Base-by-base conservation (phyloP, 2,329 filamentous ascomycete species). In the Cercospora janseana region DNA sequence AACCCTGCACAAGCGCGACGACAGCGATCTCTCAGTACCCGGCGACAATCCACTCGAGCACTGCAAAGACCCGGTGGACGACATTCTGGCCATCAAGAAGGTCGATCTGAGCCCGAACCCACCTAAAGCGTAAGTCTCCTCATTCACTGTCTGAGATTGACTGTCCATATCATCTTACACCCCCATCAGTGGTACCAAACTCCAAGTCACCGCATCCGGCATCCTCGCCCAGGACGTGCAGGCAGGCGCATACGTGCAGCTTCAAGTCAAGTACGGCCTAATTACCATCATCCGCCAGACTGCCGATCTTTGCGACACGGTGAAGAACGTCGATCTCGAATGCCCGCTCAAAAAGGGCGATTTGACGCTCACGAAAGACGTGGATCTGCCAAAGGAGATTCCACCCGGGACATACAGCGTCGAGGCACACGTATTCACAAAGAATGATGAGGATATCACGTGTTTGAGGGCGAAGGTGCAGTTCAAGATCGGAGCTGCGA, bases 361-460 rank as follows among this genome's bases (percentile, higher is more conserved):
- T 16, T 76, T 90, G 66, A 61, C 57, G 13, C 74, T 98, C 60
- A 81, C 75, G 60, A 97, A 97, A 78, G 77, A 83, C 15, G 88
- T 97, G 48, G 82, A 92, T 28, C 77, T 98, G 55, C 93, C 93
- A 46, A 81, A 77, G 60, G 81, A 94, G 71, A 93, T 97, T 59
- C 92, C 92, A 68, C 87, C 88, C 52, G 93, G 91, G 67, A 91
- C 83, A 66, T 98, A 96, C 79, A 87, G 80, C 13, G 93, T 98
- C 27, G 73, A 85, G 29, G 93, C 92, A 32, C 88, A 97, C 66
- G 92, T 94, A 41, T 86, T 82, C 71, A 89, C 81, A 60, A 78
- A 75, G 54, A 83, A 94, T 44, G 76, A 82, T 58, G 76, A 83
- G 58, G 83, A 82, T 66, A 86, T 98, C 58, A 95, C 91, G 53